phyloP scores from a whole-genome alignment of 331 rosid species.

The Ulmus americana region DNA sequence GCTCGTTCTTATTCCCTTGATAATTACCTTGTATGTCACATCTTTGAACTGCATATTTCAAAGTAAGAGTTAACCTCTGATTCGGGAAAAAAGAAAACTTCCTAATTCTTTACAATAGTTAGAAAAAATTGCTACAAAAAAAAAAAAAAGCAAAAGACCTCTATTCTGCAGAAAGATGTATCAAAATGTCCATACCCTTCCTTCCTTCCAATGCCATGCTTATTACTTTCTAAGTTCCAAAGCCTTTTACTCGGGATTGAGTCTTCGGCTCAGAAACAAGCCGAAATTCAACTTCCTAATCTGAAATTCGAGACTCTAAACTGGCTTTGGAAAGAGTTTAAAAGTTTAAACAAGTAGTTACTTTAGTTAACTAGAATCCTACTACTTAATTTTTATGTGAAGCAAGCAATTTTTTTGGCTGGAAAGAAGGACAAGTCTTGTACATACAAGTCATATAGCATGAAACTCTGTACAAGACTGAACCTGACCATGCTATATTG shows the following conservation, averaged over 20 bases:
- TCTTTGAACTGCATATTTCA: slow-evolving; percentile 69
- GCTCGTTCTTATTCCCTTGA: slow-evolving; percentile 56
- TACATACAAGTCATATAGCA: slow-evolving; percentile 51
- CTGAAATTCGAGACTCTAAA: slow-evolving; percentile 16
- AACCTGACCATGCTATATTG: slow-evolving; percentile 80
- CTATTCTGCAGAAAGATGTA: background rate
- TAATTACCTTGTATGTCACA: slow-evolving; percentile 65
- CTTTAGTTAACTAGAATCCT: slow-evolving; percentile 23
- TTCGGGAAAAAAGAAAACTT: background rate
- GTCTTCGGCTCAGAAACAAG: slow-evolving; percentile 13
- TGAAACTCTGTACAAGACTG: slow-evolving; percentile 81
- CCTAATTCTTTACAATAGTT: background rate
- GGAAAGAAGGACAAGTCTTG: slow-evolving; percentile 71
- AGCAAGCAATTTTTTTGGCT: slow-evolving; percentile 16
- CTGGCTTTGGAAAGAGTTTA: slow-evolving; percentile 2
- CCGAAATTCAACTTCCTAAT: background rate
- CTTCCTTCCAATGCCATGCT: slow-evolving; percentile 37
- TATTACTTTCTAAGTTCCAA: background rate
- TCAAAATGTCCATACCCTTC: slow-evolving; percentile 48
- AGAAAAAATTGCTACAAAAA: slow-evolving; percentile 5
- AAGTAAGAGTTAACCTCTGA: background rate
- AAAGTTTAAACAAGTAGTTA: slow-evolving; percentile 1
- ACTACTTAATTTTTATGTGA: background rate
- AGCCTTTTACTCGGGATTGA: background rate
- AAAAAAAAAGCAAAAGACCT: slow-evolving; percentile 10